Percentiles rank a stretch among this genome's conserved stretches.
phyloP scores from a whole-genome alignment of 2,329 filamentous ascomycete species.

The Pseudogymnoascus sp. region DNA sequence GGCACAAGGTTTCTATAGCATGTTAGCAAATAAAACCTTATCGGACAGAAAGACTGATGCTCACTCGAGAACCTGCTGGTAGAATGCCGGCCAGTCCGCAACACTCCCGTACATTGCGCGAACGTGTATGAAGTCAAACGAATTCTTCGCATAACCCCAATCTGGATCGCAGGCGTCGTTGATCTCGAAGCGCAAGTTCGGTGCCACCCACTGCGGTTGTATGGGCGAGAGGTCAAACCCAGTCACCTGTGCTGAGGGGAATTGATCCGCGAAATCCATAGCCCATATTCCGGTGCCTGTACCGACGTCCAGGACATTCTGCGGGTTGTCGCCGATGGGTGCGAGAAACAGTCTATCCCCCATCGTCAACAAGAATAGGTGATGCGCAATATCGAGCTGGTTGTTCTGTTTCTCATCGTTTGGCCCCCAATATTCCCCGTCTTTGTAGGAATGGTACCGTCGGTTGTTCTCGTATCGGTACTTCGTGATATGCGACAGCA shows the following conservation, averaged over 20 bases:
- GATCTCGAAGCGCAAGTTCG: conserved; percentile 57
- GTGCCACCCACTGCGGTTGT: conserved; percentile 42
- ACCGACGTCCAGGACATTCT: conserved; percentile 35
- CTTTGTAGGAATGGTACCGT: conserved; percentile 40
- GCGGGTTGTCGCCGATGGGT: conserved; percentile 26
- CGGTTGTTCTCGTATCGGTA: conserved; percentile 39
- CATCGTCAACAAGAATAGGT: conserved; percentile 22
- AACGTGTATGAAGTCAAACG: conserved; percentile 55
- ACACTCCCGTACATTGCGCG: conserved; percentile 51
- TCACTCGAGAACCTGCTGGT: conserved; percentile 43
- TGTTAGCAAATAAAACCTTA: conserved; percentile 17
- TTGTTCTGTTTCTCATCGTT: conserved; percentile 28
- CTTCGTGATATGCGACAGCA: conserved; percentile 22
- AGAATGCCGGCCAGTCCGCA: conserved; percentile 47
- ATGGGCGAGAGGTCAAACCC: conserved; percentile 31
- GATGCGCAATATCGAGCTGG: conserved; percentile 25
- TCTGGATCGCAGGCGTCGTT: conserved; percentile 47
- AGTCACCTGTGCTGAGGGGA: conserved; percentile 26
- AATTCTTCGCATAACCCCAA: conserved; percentile 37
- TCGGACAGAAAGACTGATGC: conserved; percentile 19
- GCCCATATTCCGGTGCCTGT: conserved; percentile 40
- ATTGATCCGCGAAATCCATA: conserved; percentile 31
- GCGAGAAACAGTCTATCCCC: conserved; percentile 23
- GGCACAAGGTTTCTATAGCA: conserved; percentile 30
- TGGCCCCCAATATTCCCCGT: conserved; percentile 33